A percentile compares a stretch with the other conserved stretches of the same genome.
Conservation (phyloP, 176 grass and related monocot species). For the Oryza rufipogon region DNA sequence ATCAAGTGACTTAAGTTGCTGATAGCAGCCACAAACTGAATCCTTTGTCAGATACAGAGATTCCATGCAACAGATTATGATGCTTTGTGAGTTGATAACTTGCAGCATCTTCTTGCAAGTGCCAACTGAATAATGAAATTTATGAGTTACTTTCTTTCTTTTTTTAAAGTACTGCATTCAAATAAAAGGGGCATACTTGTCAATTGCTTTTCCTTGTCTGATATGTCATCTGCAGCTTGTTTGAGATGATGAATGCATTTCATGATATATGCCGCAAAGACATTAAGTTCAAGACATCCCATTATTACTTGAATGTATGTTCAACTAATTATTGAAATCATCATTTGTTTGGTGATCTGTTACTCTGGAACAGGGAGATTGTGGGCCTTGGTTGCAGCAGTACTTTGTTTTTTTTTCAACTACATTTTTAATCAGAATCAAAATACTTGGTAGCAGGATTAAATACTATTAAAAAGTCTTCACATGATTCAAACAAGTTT, state of each 20-base stretch:
- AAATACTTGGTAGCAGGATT: too few species aligned
- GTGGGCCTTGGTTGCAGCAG: background rate
- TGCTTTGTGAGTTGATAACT: background rate
- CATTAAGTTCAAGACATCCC: too few species aligned
- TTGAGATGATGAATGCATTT: too few species aligned
- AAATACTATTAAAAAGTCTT: too few species aligned
- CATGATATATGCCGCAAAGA: too few species aligned
- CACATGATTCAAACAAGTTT: too few species aligned
- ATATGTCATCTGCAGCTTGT: too few species aligned
- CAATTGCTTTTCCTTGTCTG: too few species aligned
- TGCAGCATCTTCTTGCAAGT: background rate
- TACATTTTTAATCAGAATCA: too few species aligned
- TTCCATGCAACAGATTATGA: background rate
- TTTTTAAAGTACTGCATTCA: too few species aligned
- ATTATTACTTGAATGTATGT: background rate
- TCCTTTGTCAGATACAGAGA: background rate
- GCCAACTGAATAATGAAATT: background rate
- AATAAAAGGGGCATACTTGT: too few species aligned
- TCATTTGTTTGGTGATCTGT: background rate
- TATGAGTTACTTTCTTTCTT: background rate
- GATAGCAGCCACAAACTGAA: background rate
- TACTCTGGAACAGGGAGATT: background rate
- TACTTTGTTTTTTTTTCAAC: too few species aligned
- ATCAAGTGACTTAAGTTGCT: background rate
- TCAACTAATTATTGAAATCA: background rate